Evolutionary conservation across 2,329 filamentous ascomycete species (phyloP).

Genomic region (Aureobasidium namibiae): DNA sequence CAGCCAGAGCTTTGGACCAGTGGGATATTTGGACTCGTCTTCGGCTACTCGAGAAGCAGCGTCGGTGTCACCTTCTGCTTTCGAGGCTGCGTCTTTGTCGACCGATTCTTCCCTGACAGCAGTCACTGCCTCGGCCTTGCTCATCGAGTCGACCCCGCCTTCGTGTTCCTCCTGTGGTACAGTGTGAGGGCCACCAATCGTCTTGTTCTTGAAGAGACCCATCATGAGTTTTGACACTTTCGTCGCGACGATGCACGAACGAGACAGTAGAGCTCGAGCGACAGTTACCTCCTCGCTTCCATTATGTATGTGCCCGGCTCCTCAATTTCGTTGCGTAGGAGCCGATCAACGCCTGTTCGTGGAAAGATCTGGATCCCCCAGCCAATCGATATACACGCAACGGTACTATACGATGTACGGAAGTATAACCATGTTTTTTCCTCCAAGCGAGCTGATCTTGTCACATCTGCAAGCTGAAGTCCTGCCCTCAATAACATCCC

Average conservation of each 20-base stretch:
- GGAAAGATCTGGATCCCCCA: background rate
- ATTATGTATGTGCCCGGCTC: conserved; percentile 1
- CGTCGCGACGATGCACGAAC: background rate
- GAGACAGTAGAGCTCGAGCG: background rate
- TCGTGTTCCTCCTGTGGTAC: background rate
- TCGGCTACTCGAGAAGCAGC: conserved; percentile 16
- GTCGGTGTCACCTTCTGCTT: background rate
- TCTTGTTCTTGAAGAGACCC: background rate
- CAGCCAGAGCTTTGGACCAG: conserved; percentile 27
- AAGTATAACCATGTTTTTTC: background rate
- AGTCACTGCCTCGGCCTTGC: background rate
- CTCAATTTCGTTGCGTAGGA: conserved; percentile 1
- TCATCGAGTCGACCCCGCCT: background rate
- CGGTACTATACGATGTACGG: conserved; percentile 1
- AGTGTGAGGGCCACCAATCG: background rate
- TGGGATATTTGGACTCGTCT: conserved; percentile 30
- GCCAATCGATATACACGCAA: conserved; percentile 3
- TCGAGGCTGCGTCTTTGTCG: background rate
- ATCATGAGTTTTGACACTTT: background rate
- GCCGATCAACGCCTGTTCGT: conserved; percentile 6
- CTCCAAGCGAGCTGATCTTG: background rate
- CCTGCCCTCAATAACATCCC: background rate
- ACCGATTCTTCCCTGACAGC: background rate
- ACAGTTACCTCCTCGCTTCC: background rate
- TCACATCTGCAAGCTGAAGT: background rate